These are phyloP conservation scores for Bipolaris gigantea DNA, from an alignment of 2,329 filamentous ascomycete species.

Conservation along the genomic window DNA sequence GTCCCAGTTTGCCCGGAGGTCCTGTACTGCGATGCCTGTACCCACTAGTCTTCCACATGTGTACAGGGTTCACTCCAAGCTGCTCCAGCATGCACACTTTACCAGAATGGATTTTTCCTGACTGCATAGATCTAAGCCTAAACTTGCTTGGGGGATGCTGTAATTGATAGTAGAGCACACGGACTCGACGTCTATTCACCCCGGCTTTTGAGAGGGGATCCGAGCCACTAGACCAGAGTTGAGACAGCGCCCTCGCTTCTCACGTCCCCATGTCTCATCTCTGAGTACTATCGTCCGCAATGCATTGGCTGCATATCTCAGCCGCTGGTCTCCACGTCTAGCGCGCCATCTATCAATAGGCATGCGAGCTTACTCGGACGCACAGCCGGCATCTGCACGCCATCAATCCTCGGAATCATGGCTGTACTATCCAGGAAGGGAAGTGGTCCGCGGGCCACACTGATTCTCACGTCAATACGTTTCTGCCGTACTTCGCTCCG, in stretches of 20 bases:
- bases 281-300: slow-evolving; percentile 40
- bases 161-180: slow-evolving; percentile 41
- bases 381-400: slow-evolving; percentile 39
- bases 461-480: slow-evolving; percentile 46
- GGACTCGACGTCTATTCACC: slow-evolving; percentile 33
- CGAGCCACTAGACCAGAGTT: slow-evolving; percentile 41
- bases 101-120: slow-evolving; percentile 27
- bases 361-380: slow-evolving; percentile 42
- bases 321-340: slow-evolving; percentile 38
- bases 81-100: slow-evolving; percentile 18
- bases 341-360: slow-evolving; percentile 45
- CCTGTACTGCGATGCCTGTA: slow-evolving; percentile 3
- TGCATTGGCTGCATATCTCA: slow-evolving; percentile 39
- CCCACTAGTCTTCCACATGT: slow-evolving; percentile 1
- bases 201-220: slow-evolving; percentile 45
- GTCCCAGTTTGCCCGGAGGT: slow-evolving; percentile 4
- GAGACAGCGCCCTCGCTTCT: slow-evolving; percentile 41
- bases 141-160: slow-evolving; percentile 34
- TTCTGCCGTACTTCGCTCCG: slow-evolving; percentile 46
- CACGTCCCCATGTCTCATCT: slow-evolving; percentile 45
- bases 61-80: slow-evolving; percentile 16
- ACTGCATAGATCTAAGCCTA: slow-evolving; percentile 27
- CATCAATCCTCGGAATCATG: slow-evolving; percentile 41
- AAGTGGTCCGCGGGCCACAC: slow-evolving; percentile 41
- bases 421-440: slow-evolving; percentile 39